Evolutionary conservation across 768 basidiomycete species (phyloP).

Genomic region (Cyclocybe cylindracea): DNA sequence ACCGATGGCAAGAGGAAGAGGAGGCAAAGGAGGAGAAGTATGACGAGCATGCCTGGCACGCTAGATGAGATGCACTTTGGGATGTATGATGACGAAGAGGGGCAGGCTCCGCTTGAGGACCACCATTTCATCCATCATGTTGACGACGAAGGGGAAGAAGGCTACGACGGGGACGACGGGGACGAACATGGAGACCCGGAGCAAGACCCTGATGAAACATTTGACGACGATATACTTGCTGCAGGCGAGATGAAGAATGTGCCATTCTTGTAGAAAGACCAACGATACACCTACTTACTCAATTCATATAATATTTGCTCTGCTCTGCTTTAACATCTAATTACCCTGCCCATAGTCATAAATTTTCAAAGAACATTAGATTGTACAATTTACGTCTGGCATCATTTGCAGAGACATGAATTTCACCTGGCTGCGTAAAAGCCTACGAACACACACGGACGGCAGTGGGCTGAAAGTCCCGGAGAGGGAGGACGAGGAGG

Average conservation of each 20-base stretch:
- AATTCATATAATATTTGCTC: not conserved
- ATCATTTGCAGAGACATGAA: too few relatives aligned
- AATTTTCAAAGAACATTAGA: not conserved
- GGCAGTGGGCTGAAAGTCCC: too few relatives aligned
- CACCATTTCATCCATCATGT: conserved; percentile 29
- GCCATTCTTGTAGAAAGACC: conserved; percentile 24
- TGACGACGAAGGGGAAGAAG: conserved; percentile 43
- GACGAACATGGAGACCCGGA: conserved; percentile 82
- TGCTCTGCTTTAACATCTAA: not conserved
- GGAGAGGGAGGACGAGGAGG: too few relatives aligned
- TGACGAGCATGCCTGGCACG: conserved; percentile 87
- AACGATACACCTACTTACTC: not conserved
- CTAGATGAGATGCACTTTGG: conserved; percentile 62
- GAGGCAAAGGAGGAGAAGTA: conserved; percentile 56
- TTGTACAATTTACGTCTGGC: too few relatives aligned
- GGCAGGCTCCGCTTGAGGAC: conserved; percentile 20
- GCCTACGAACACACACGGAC: too few relatives aligned
- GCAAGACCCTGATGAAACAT: conserved; percentile 78
- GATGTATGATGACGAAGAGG: conserved; percentile 52
- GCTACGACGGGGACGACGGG: conserved; percentile 67
- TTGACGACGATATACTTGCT: conserved; percentile 40
- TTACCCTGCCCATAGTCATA: conserved; percentile 1
- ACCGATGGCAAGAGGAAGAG: conserved; percentile 39
- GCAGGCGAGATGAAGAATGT: conserved; percentile 33
- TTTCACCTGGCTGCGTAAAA: too few relatives aligned